phyloP scores from a whole-genome alignment of 2,329 filamentous ascomycete species.

The Paecilomyces fulvus region DNA sequence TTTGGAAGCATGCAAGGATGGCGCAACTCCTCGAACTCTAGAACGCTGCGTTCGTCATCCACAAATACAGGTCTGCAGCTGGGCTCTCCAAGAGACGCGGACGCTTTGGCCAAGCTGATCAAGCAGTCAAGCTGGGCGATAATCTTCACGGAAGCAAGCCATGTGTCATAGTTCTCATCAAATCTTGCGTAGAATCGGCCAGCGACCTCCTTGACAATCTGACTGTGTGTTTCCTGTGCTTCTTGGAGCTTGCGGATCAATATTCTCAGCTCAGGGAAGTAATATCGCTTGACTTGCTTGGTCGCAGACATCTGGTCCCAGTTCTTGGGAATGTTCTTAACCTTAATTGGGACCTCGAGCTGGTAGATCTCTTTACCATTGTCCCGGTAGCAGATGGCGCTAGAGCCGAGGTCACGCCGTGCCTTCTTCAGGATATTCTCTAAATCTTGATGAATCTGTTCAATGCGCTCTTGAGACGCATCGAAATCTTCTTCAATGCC shows the following conservation, averaged over 20 bases:
- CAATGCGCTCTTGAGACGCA: slow-evolving; percentile 65
- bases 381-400: slow-evolving; percentile 65
- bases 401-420: slow-evolving; percentile 66
- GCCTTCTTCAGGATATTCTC: slow-evolving; percentile 62
- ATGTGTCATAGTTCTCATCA: slow-evolving; percentile 73
- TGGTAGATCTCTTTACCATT: slow-evolving; percentile 97
- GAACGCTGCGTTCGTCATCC: slow-evolving; percentile 70
- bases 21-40: slow-evolving; percentile 88
- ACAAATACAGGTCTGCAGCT: slow-evolving; percentile 85
- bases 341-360: slow-evolving; percentile 75
- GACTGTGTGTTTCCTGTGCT: slow-evolving; percentile 84
- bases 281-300: slow-evolving; percentile 82
- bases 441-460: slow-evolving; percentile 66
- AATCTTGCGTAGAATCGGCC: slow-evolving; percentile 79
- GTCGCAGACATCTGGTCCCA: slow-evolving; percentile 98
- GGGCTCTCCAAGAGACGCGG: slow-evolving; percentile 71
- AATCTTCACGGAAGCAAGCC: slow-evolving; percentile 84
- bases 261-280: slow-evolving; percentile 72
- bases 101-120: slow-evolving; percentile 85
- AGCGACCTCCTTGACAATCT: slow-evolving; percentile 81
- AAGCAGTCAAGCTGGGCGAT: slow-evolving; percentile 90
- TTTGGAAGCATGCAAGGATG: slow-evolving; percentile 91
- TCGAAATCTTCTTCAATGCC: slow-evolving; percentile 93
- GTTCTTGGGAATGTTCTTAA: slow-evolving; percentile 70
- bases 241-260: slow-evolving; percentile 86